Evolutionary conservation across 176 grass and related monocot genomes (phyloP).

Genomic region (Carex scoparia): DNA sequence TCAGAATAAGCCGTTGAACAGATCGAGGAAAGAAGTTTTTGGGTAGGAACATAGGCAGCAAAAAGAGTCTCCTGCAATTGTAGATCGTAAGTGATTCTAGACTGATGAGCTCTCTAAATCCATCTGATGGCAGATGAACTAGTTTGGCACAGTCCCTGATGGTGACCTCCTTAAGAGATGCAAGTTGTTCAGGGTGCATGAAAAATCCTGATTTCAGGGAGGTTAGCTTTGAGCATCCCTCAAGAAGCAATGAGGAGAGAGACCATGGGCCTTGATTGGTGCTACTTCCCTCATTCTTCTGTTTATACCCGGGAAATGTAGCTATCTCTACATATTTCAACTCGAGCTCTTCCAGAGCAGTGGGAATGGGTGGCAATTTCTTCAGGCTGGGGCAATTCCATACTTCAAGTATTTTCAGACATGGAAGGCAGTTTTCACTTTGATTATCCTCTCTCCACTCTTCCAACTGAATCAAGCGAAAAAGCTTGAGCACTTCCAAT

Average conservation of each 20-base stretch:
- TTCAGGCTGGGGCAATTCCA: neutral
- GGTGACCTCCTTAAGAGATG: neutral
- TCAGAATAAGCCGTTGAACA: neutral
- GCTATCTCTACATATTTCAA: neutral
- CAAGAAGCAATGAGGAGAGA: neutral
- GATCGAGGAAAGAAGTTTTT: conserved; percentile 9
- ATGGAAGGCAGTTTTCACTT: conserved; percentile 1
- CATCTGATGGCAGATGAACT: neutral
- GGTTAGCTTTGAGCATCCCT: neutral
- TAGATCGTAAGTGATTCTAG: too few species aligned
- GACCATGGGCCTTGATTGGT: neutral
- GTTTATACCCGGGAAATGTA: neutral
- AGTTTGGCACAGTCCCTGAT: neutral
- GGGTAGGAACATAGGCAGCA: neutral
- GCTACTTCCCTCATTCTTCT: neutral
- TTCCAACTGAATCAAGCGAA: neutral
- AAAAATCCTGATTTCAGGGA: conserved; percentile 1
- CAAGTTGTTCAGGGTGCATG: neutral
- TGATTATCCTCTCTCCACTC: conserved; percentile 4
- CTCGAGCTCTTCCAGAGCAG: neutral
- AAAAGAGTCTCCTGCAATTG: neutral
- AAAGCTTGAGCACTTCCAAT: neutral
- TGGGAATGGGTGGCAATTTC: conserved; percentile 5
- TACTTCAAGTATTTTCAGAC: conserved; percentile 2
- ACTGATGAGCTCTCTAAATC: neutral